phyloP scores from a whole-genome alignment of 768 basidiomycete genomes.

The Dacryopinax primogenitus region DNA sequence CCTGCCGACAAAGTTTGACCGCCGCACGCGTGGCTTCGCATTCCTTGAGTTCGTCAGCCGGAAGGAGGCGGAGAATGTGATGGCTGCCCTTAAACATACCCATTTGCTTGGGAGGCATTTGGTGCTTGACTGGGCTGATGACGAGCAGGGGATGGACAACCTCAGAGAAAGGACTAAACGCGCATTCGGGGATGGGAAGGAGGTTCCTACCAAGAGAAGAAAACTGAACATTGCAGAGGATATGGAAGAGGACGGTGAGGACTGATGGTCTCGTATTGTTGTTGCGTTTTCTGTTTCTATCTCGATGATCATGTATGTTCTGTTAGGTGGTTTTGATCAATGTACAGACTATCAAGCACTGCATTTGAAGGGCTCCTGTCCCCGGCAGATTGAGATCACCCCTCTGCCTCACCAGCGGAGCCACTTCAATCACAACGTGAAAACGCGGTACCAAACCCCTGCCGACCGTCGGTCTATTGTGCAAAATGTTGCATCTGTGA shows the following conservation, averaged over 20 bases:
- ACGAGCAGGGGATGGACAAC: conserved; percentile 51
- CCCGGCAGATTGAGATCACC: too few relatives aligned
- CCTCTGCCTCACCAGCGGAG: too few relatives aligned
- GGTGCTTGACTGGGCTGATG: conserved; percentile 84
- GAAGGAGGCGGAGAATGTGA: conserved; percentile 82
- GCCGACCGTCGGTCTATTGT: too few relatives aligned
- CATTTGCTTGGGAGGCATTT: conserved; percentile 93
- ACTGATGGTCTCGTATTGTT: too few relatives aligned
- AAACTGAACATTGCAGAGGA: conserved; percentile 48
- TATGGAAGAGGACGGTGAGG: conserved; percentile 26
- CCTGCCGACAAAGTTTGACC: conserved; percentile 81
- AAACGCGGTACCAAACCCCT: too few relatives aligned
- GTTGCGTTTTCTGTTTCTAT: too few relatives aligned
- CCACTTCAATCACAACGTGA: too few relatives aligned
- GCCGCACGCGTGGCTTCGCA: conserved; percentile 82
- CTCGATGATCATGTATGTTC: too few relatives aligned
- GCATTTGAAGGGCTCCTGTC: too few relatives aligned
- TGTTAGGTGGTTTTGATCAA: too few relatives aligned
- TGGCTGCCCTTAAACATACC: conserved; percentile 74
- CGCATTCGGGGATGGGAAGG: conserved; percentile 51
- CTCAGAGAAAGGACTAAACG: conserved; percentile 70
- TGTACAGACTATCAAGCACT: too few relatives aligned
- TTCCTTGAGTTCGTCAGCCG: conserved; percentile 89
- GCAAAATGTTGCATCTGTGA: too few relatives aligned
- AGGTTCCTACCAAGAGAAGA: conserved; percentile 60